Evolutionary conservation across 352 stramenopile genomes (phyloP), one percentile per base, ranked within the genome.

Genomic region (Globisporangium parvum): DNA sequence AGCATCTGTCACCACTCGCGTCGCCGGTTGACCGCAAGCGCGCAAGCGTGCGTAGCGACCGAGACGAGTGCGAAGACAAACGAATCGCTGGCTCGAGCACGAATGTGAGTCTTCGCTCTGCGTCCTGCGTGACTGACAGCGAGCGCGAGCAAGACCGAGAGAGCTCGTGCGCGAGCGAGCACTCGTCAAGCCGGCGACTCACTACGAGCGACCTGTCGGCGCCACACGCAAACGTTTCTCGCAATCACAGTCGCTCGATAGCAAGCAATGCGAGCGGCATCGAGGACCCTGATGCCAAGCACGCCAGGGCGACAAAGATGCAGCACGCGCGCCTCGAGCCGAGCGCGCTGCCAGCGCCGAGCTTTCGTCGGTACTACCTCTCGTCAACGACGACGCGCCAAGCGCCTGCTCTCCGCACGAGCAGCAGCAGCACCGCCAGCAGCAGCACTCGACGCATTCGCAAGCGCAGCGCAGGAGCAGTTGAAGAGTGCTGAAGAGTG

Each of bases 351-450:
- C 59, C 54, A 41, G 63, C 46, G 24, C 51, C 35, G 45, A 71
- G 52, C 46, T 78, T 78, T 45, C 67, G 67, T 23, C 55, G 67
- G 40, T 78, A 78, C 51, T 78, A 78, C 49, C 59, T 78, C 28
- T 60, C 67, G 47, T 55, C 61, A 37, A 10, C 67, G 47, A 53
- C 61, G 11, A 10, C 31, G 11, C 31, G 11, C 31, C 31, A 37
- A 6, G 11, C 31, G 9, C 31, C 31, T 37, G 9, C 31, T 37
- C 31, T 37, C 9, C 3, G 31, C 31, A 37, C 6, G 9, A 37
- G 31, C 11, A 37, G 31, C 31, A 12, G 3, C 2, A 12, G 31
- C 6, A 12, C 4, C 9, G 2, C 3, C 26, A 28, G 26, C 26
- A 31, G 31, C 31, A 12, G 31, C 9, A 12, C 31, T 3, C 31